phyloP scores from a whole-genome alignment of 441 rosid genomes.

The Aleurites moluccanus region DNA sequence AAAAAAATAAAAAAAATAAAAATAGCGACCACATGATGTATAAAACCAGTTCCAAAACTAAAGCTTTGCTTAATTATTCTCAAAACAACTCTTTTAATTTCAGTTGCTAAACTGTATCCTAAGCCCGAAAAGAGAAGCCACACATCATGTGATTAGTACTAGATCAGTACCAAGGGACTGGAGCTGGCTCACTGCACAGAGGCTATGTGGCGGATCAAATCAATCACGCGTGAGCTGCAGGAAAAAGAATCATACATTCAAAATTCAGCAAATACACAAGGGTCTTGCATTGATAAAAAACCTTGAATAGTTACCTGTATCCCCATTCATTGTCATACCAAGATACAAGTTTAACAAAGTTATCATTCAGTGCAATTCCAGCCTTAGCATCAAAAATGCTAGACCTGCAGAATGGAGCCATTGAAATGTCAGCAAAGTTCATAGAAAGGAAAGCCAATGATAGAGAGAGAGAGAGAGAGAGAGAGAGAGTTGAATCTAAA shows the following conservation, averaged over 20 bases:
- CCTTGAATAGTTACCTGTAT: constrained; percentile 44
- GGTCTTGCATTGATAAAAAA: background rate
- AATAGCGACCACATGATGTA: background rate
- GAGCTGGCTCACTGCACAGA: constrained; percentile 18
- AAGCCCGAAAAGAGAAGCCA: constrained; percentile 6
- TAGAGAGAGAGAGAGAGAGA: too few relatives aligned
- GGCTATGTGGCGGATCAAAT: constrained; percentile 53
- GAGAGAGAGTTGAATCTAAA: background rate
- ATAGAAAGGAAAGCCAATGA: background rate
- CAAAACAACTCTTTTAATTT: background rate
- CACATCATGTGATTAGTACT: background rate
- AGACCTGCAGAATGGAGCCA: constrained; percentile 38
- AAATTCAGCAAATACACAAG: background rate
- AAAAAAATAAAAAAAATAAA: too few relatives aligned
- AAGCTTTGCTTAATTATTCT: constrained; percentile 13
- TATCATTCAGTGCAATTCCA: constrained; percentile 56
- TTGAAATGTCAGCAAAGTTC: background rate
- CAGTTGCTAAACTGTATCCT: background rate
- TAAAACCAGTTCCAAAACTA: background rate
- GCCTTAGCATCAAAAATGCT: constrained; percentile 75
- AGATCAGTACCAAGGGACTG: background rate
- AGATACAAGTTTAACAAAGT: constrained; percentile 56
- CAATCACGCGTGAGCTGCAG: constrained; percentile 50
- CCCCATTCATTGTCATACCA: constrained; percentile 73
- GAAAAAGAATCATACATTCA: background rate